A percentile compares a stretch with the other conserved stretches of the same genome.
Evolutionary conservation across 257 asterid species (phyloP).

Genomic region (Lycium barbarum): DNA sequence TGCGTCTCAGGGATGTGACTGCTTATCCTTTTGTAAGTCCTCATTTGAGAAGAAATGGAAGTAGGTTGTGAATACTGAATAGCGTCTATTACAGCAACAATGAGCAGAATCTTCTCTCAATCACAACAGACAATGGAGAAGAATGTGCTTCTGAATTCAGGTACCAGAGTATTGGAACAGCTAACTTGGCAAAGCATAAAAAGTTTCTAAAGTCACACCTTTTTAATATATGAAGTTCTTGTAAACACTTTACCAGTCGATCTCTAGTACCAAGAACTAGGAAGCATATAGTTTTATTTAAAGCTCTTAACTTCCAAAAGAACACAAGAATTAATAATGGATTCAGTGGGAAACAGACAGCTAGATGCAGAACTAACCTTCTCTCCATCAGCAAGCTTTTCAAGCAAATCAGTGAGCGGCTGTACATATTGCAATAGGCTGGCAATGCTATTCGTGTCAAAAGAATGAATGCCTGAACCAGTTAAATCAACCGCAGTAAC

Average conservation of each 20-base stretch:
- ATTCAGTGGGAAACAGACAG: neutral
- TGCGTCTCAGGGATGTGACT: neutral
- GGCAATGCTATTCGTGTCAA: constrained; percentile 77
- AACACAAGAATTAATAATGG: neutral
- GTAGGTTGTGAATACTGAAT: neutral
- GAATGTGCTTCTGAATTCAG: neutral
- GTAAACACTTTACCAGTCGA: neutral
- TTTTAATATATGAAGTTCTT: neutral
- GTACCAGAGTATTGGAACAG: neutral
- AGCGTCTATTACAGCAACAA: neutral
- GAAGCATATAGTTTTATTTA: neutral
- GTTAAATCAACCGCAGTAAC: constrained; percentile 96
- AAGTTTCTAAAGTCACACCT: neutral
- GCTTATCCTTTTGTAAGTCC: neutral
- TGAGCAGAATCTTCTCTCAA: constrained; percentile 14
- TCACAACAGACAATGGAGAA: constrained; percentile 12
- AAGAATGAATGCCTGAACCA: constrained; percentile 95
- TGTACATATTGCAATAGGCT: constrained; percentile 85
- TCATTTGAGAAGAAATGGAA: neutral
- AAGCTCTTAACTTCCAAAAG: neutral
- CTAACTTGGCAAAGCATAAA: constrained; percentile 15
- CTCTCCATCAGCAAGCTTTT: constrained; percentile 75
- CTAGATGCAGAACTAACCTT: constrained; percentile 57
- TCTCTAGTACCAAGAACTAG: constrained; percentile 15
- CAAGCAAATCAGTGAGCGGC: constrained; percentile 80